A percentile compares a stretch with the other conserved stretches of the same genome.
These are phyloP conservation scores for Lachnellula occidentalis DNA, from an alignment of 2,329 filamentous ascomycete species.

Conservation along the genomic window DNA sequence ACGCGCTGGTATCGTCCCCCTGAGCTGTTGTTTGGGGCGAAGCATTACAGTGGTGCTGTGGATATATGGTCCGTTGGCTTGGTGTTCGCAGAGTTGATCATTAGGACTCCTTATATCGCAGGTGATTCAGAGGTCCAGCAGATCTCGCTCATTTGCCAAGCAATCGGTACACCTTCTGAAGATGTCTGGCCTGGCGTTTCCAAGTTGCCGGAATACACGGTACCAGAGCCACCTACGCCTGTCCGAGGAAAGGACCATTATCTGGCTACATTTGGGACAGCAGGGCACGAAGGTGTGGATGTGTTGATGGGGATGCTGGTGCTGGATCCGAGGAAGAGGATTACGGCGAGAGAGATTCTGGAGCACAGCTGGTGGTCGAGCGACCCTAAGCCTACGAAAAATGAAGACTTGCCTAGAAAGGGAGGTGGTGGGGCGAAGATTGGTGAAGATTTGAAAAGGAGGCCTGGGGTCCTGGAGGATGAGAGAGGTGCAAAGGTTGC, in stretches of 20 bases:
- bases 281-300: constrained; percentile 79
- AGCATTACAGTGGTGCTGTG: constrained; percentile 83
- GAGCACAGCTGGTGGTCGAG: constrained; percentile 81
- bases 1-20: constrained; percentile 96
- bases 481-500: constrained; percentile 57
- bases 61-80: constrained; percentile 92
- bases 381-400: constrained; percentile 76
- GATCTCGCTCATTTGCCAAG: constrained; percentile 75
- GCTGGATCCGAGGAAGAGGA: constrained; percentile 80
- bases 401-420: constrained; percentile 76
- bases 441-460: constrained; percentile 75
- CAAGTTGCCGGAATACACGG: constrained; percentile 73
- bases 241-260: constrained; percentile 67
- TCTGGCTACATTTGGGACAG: constrained; percentile 68
- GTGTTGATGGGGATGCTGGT: constrained; percentile 78
- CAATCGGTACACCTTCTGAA: constrained; percentile 85
- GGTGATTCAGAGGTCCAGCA: constrained; percentile 84
- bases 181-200: constrained; percentile 93
- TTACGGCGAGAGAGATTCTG: constrained; percentile 71
- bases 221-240: constrained; percentile 50
- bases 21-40: constrained; percentile 85
- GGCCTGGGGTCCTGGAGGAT: constrained; percentile 66
- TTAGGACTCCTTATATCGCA: constrained; percentile 76
- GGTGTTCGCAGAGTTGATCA: constrained; percentile 86
- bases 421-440: constrained; percentile 67